Base-by-base conservation (phyloP, 768 basidiomycete genomes). In the Panus rudis region DNA sequence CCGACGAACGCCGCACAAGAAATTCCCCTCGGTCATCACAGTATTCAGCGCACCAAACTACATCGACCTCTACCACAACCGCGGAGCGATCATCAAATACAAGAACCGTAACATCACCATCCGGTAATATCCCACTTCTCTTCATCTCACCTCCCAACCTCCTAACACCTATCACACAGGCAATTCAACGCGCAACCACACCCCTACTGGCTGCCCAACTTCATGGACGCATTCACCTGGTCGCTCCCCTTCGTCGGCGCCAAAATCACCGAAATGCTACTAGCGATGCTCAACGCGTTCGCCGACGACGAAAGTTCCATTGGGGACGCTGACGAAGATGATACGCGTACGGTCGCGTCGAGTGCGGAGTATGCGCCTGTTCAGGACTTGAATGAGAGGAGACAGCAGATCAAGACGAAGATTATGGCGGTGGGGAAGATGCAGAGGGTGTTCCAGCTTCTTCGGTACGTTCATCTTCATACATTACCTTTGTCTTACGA, bases 171-270 rank as follows among this genome's bases (percentile, higher is more conserved):
- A 12, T 22, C 12, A 16, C 13, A 22, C 11, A 56, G 56, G 33
- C 63, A 65, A 45, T 65, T 58, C 45, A 64, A 65, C 37, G 52
- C 60, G n/a, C 63, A 63, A n/a, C 71, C 76, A 28, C 78, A 81
- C 49, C 78, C 78, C 6, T 98, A 97, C 61, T 98, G 94, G 94
- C 69, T 99, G 42, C 96, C 96, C 4, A 99, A 99, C 64, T 99
- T 99, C 58, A 97, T 98, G 93, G 94, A 98, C 55, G 93, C 93
- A 19, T 99, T 99, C 60, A 97, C 96, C 0, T 99, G 96, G 96
- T 89, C 85, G 70, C 64, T 99, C 46, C 96, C 96, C 1, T 98
- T 98, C 57, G 96, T 99, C 6, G 96, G 93, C 50, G 88, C 93
- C 64, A 98, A 99, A 68, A 98, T 94, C 91, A 53, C 92, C 48